Conservation (phyloP, 176 grass and related monocot species). For the Triticum turgidum region DNA sequence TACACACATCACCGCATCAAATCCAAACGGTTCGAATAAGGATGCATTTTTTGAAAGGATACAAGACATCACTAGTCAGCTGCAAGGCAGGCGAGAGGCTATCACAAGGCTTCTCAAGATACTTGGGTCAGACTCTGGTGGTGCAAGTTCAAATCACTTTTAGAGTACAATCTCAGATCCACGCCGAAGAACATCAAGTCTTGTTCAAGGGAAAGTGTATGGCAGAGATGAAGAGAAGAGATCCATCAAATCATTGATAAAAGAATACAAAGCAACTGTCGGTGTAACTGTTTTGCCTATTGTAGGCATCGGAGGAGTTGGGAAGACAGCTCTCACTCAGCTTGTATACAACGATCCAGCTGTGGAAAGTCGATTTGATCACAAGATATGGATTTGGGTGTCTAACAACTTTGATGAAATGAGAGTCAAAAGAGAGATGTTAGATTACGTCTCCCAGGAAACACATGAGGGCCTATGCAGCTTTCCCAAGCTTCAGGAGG, state of each 20-base stretch:
- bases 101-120: no score
- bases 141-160: no score
- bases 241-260: neutral
- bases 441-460: neutral
- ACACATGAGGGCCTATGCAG: neutral
- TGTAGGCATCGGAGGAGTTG: constrained; percentile 12
- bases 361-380: neutral
- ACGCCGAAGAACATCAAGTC: neutral
- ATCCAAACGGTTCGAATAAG: neutral
- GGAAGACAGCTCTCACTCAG: constrained; percentile 24
- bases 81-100: no score
- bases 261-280: neutral
- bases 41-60: neutral
- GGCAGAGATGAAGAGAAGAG: neutral
- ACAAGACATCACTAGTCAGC: no score
- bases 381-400: constrained; percentile 14
- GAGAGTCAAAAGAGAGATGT: neutral
- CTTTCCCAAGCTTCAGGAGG: no score
- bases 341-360: neutral
- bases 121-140: no score
- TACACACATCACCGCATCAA: neutral
- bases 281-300: neutral
- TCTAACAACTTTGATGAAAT: neutral
- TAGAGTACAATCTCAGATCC: no score
- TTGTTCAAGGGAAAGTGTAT: neutral